phyloP scores from a whole-genome alignment of 129 eudicot species.

The Apium graveolens region DNA sequence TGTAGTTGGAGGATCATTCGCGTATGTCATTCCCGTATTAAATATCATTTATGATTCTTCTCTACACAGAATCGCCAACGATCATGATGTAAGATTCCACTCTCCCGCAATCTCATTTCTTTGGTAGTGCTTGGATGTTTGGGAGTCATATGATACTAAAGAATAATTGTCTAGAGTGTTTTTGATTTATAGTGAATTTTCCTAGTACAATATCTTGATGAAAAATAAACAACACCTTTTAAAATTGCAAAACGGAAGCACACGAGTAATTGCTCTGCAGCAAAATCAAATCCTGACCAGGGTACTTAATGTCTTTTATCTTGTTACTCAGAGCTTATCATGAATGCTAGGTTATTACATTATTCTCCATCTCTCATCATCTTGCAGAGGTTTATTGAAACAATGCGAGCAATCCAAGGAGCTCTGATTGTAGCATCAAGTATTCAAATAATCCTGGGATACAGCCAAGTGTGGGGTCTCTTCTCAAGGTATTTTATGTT shows the following conservation, averaged over 20 bases:
- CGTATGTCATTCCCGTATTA: slow-evolving; percentile 79
- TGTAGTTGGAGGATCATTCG: slow-evolving; percentile 92
- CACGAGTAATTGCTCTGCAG: neutral
- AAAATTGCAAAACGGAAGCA: neutral
- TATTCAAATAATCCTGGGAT: slow-evolving; percentile 82
- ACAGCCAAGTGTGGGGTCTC: slow-evolving; percentile 98
- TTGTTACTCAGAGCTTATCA: neutral
- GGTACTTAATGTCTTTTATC: neutral
- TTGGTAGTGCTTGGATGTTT: neutral
- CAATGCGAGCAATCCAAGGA: slow-evolving; percentile 99
- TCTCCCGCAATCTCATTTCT: neutral
- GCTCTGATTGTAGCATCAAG: slow-evolving; percentile 86
- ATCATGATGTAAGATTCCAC: slow-evolving; percentile 58
- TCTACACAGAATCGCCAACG: slow-evolving; percentile 52
- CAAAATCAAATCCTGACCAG: neutral
- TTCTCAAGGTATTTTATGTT: slow-evolving; percentile 51
- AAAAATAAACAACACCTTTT: neutral
- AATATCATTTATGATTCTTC: slow-evolving; percentile 80
- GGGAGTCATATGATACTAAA: neutral
- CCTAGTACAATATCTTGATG: neutral
- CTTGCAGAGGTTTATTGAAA: slow-evolving; percentile 83
- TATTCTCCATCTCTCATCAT: slow-evolving; percentile 5
- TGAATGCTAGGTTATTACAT: neutral
- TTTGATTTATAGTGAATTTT: neutral
- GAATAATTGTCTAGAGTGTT: neutral